Evolutionary conservation across 305 asterid genomes (phyloP), one percentile per base, ranked within the genome.

Genomic region (Fraxinus nigra): DNA sequence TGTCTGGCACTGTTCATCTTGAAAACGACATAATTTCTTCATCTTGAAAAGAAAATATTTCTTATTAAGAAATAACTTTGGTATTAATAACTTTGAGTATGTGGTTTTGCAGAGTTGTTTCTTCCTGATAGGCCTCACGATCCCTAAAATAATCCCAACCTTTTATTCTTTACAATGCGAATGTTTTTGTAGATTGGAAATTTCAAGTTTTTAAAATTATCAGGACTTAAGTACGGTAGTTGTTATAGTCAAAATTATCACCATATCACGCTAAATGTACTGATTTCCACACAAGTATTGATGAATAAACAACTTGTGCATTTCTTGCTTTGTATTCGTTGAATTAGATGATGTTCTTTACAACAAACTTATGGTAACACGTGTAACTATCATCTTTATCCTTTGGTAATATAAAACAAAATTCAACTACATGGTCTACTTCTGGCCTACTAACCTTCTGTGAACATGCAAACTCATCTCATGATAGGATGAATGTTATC

Each of bases 241-340:
- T 30, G 7, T 34, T 20, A 24, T 77, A 81, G 75, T 74, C 59
- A 34, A 65, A 32, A 43, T 33, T 48, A 59, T 78, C 59, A 67
- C 35, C 65, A 56, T 34, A 74, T 65, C 72, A 56, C 63, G 81
- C 34, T 73, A 43, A 69, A 78, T 82, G 76, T 85, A 76, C 20
- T 69, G 74, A 7, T 54, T n/a, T 54, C 9, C 1, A 0, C 5
- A 7, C 13, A 22, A 33, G 16, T 8, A 24, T 63, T 24, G 14
- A 63, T 24, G 30, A 63, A 24, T 63, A 24, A 9, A 24, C 72
- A 20, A 38, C 48, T 38, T 54, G 9, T 54, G 63, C 56, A 46
- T 46, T 54, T 54, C 1, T 54, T 54, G 9, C 63, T 54, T n/a
- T 14, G 24, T 5, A 0, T 54, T 54, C 24, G 63, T 54, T n/a